phyloP scores from a whole-genome alignment of 2,329 filamentous ascomycete genomes.

The Talaromyces sp. region DNA sequence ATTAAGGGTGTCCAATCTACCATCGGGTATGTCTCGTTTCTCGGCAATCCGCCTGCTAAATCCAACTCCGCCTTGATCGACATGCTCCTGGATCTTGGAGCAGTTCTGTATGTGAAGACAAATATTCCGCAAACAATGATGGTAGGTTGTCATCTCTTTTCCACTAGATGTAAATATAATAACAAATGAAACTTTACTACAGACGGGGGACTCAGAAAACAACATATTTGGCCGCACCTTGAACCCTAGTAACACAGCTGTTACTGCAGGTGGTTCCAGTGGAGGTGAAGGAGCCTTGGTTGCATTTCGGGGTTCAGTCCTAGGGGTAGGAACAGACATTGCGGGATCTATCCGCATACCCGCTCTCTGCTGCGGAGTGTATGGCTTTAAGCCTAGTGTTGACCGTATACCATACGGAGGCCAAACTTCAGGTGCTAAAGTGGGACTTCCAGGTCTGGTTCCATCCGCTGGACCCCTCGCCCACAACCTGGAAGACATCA shows the following conservation, averaged over 20 bases:
- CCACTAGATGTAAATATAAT: not conserved
- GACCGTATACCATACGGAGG: constrained; percentile 48
- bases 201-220: constrained; percentile 34
- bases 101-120: constrained; percentile 56
- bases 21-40: constrained; percentile 52
- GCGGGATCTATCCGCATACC: constrained; percentile 34
- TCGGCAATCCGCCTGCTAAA: constrained; percentile 16
- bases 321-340: constrained; percentile 35
- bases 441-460: constrained; percentile 25
- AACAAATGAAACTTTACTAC: not conserved
- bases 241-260: constrained; percentile 28
- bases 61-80: constrained; percentile 6
- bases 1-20: constrained; percentile 50
- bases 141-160: constrained; percentile 44
- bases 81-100: constrained; percentile 34
- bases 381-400: constrained; percentile 37
- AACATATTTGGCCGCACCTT: constrained; percentile 27
- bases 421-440: constrained; percentile 19
- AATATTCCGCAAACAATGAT: constrained; percentile 63
- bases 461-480: constrained; percentile 35
- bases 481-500: not conserved
- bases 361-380: constrained; percentile 32
- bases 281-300: constrained; percentile 38
- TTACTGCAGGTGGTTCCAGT: constrained; percentile 31
- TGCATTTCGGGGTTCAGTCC: constrained; percentile 31